Percentiles rank a stretch among this genome's conserved stretches.
Evolutionary conservation across 805 yeast genomes (phyloP).

Genomic region (Wickerhamiella slavikovae): DNA sequence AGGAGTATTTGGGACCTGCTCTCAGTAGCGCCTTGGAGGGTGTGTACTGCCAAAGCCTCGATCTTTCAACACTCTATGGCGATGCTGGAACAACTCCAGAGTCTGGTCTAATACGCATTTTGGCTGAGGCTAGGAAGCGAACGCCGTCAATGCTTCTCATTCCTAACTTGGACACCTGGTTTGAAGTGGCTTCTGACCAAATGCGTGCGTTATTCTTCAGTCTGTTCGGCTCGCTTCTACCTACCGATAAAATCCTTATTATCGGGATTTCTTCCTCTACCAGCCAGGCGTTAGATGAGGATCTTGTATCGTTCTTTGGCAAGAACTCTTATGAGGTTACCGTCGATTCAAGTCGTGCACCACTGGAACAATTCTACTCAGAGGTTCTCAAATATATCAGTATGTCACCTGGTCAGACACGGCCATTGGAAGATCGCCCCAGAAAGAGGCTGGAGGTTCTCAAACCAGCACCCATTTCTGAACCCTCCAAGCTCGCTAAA

Average conservation of each 20-base stretch:
- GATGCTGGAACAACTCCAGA: conserved; percentile 72
- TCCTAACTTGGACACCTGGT: conserved; percentile 69
- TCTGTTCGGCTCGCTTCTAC: conserved; percentile 41
- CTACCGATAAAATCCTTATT: conserved; percentile 54
- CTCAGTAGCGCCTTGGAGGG: conserved; percentile 70
- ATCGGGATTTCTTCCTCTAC: conserved; percentile 47
- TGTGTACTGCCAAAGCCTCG: conserved; percentile 70
- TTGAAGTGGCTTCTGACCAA: conserved; percentile 39
- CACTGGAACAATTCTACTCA: conserved; percentile 37
- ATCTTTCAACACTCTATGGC: conserved; percentile 52
- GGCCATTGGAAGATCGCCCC: conserved; percentile 33
- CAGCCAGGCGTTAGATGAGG: conserved; percentile 23
- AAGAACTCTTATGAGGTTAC: conserved; percentile 24
- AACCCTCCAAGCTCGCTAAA: conserved; percentile 9
- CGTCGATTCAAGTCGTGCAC: conserved; percentile 16
- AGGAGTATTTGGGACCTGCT: conserved; percentile 67
- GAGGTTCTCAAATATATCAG: conserved; percentile 31
- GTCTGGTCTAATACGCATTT: conserved; percentile 59
- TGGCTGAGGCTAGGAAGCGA: conserved; percentile 74
- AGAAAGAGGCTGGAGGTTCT: conserved; percentile 21
- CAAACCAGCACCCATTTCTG: conserved; percentile 20
- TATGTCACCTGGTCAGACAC: conserved; percentile 53
- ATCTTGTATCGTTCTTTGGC: conserved; percentile 37
- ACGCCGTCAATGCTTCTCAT: conserved; percentile 71
- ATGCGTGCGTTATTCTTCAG: conserved; percentile 56